phyloP scores from a whole-genome alignment of 1,284 basidiomycete species.

The Coniophora puteana region DNA sequence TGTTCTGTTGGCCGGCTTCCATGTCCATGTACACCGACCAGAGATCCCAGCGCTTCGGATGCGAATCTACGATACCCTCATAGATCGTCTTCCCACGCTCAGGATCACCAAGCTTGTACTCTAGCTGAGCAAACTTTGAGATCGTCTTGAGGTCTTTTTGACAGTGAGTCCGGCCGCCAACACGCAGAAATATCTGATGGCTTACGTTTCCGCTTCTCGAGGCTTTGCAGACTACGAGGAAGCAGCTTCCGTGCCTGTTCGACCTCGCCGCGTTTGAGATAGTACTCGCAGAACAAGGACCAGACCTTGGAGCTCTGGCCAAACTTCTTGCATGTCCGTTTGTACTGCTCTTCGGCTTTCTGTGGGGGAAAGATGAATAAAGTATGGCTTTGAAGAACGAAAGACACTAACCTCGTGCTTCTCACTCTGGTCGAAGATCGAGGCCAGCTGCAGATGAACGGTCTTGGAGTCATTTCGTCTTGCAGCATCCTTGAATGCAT shows the following conservation, averaged over 20 bases:
- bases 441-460: slow-evolving; percentile 79
- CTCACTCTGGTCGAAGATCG: slow-evolving; percentile 81
- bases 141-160: slow-evolving; percentile 88
- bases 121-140: slow-evolving; percentile 90
- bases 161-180: slow-evolving; percentile 4
- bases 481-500: slow-evolving; percentile 86
- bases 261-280: slow-evolving; percentile 65
- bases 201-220: slow-evolving; percentile 95
- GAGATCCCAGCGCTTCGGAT: slow-evolving; percentile 92
- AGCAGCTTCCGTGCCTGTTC: slow-evolving; percentile 86
- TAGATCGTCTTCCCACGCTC: slow-evolving; percentile 96
- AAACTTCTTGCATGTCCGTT: slow-evolving; percentile 89
- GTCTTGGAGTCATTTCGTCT: slow-evolving; percentile 92
- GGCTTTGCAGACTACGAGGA: slow-evolving; percentile 85
- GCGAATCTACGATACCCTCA: slow-evolving; percentile 92
- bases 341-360: slow-evolving; percentile 87
- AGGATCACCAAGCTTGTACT: slow-evolving; percentile 92
- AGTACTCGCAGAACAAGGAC: slow-evolving; percentile 84
- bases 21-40: slow-evolving; percentile 99
- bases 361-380: slow-evolving; percentile 27
- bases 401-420: slow-evolving; percentile 66
- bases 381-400: not conserved
- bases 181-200: slow-evolving; percentile 12
- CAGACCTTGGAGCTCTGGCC: slow-evolving; percentile 89
- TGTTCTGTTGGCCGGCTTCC: slow-evolving; percentile 77